These are phyloP conservation scores for Sparassis latifolia DNA, from an alignment of 1,284 basidiomycete genomes.

Conservation along the genomic window DNA sequence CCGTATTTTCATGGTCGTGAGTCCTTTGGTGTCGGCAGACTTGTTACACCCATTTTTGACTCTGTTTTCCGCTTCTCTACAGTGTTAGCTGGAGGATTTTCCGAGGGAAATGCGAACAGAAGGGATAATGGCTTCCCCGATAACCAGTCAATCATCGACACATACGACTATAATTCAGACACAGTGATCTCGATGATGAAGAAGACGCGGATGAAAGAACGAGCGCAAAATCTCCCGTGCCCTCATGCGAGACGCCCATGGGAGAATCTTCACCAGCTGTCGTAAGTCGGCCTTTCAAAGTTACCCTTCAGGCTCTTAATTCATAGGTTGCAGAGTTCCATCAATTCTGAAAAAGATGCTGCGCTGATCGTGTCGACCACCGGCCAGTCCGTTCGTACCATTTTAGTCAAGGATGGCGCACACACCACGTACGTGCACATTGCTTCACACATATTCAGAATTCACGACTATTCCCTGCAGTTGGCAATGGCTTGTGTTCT, in stretches of 20 bases:
- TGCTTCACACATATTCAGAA: neutral
- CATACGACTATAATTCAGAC: constrained; percentile 7
- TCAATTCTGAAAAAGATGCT: too few species aligned
- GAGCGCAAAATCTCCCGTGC: neutral
- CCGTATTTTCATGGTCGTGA: constrained; percentile 12
- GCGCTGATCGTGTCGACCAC: neutral
- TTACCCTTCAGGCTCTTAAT: neutral
- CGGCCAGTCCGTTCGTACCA: neutral
- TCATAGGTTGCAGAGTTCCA: neutral
- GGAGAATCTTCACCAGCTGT: neutral
- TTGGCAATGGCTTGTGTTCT: constrained; percentile 14
- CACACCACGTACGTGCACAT: constrained; percentile 11
- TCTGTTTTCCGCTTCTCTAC: neutral
- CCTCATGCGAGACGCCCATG: neutral
- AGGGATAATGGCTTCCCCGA: neutral
- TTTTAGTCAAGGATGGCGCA: constrained; percentile 15
- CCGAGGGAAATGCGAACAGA: neutral
- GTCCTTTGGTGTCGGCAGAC: neutral
- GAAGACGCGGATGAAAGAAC: neutral
- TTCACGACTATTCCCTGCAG: constrained; percentile 5
- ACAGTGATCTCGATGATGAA: constrained; percentile 9
- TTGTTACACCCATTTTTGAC: too few species aligned
- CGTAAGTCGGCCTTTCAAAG: neutral
- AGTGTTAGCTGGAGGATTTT: neutral
- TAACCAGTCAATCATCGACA: neutral